Percentiles rank a stretch among this genome's conserved stretches.
Conservation (phyloP, 352 stramenopile species). For the Phytopythium aichiense region DNA sequence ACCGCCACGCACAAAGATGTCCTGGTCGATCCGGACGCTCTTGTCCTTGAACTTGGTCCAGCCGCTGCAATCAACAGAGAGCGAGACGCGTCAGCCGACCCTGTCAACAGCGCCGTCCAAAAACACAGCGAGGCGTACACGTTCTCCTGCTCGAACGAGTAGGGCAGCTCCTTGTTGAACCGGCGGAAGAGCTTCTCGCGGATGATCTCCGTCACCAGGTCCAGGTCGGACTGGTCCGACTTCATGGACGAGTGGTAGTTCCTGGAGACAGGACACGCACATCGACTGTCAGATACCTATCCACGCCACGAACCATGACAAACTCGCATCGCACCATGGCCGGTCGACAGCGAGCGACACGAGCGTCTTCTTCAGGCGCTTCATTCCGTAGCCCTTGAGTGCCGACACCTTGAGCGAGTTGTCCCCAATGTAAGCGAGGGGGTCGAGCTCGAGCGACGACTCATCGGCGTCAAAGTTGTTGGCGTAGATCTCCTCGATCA, state of each 20-base stretch:
- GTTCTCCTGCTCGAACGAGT: slow-evolving; percentile 80
- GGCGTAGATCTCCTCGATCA: slow-evolving; percentile 78
- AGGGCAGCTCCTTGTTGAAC: slow-evolving; percentile 86
- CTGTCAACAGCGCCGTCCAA: neutral
- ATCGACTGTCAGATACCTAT: neutral
- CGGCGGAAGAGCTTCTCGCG: slow-evolving; percentile 84
- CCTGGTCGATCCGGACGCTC: slow-evolving; percentile 84
- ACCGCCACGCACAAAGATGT: slow-evolving; percentile 80
- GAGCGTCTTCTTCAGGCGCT: slow-evolving; percentile 58
- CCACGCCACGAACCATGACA: neutral
- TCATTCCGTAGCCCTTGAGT: slow-evolving; percentile 63
- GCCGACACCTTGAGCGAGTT: slow-evolving; percentile 81
- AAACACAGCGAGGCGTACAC: slow-evolving; percentile 22
- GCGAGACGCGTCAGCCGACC: neutral
- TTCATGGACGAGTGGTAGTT: slow-evolving; percentile 86
- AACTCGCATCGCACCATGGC: slow-evolving; percentile 33
- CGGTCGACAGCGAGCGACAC: slow-evolving; percentile 65
- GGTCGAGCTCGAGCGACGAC: slow-evolving; percentile 50
- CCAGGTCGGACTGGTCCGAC: slow-evolving; percentile 77
- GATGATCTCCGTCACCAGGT: slow-evolving; percentile 86
- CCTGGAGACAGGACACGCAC: slow-evolving; percentile 14
- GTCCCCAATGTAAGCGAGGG: slow-evolving; percentile 66
- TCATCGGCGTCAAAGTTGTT: slow-evolving; percentile 57
- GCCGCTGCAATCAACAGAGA: slow-evolving; percentile 23
- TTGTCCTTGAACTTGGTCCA: slow-evolving; percentile 87